Percentiles rank a stretch among this genome's conserved stretches.
Conservation (phyloP, 1,139 yeast genomes). For the Suhomyces terraborum region DNA sequence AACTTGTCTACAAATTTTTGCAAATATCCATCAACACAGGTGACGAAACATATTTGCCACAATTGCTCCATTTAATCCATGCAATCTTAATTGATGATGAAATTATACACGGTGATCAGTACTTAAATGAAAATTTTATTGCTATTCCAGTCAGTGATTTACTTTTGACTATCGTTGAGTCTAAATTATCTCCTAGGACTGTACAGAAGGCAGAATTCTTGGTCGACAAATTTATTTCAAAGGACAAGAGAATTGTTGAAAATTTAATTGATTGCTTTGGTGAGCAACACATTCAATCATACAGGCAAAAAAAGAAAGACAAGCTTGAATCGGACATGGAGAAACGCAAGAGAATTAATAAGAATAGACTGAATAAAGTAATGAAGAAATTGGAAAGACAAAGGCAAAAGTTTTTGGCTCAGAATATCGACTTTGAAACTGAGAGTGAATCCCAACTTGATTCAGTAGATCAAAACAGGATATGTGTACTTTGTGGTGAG, state of each 20-base stretch:
- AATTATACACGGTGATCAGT: slow-evolving; percentile 36
- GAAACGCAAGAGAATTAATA: slow-evolving; percentile 45
- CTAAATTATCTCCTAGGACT: slow-evolving; percentile 51
- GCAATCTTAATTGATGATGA: slow-evolving; percentile 63
- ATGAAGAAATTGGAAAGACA: slow-evolving; percentile 47
- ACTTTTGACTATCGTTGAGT: slow-evolving; percentile 52
- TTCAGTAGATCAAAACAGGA: slow-evolving; percentile 25
- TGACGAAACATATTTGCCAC: slow-evolving; percentile 57
- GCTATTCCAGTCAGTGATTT: slow-evolving; percentile 58
- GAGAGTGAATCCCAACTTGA: slow-evolving; percentile 15
- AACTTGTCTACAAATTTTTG: slow-evolving; percentile 56
- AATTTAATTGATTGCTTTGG: slow-evolving; percentile 61
- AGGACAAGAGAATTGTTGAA: slow-evolving; percentile 51
- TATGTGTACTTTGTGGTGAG: slow-evolving; percentile 71
- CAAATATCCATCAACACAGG: slow-evolving; percentile 51
- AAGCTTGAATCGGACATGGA: slow-evolving; percentile 42
- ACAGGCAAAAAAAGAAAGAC: slow-evolving; percentile 29
- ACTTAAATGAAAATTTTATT: slow-evolving; percentile 48
- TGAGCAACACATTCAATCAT: slow-evolving; percentile 49
- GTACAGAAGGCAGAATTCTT: slow-evolving; percentile 57
- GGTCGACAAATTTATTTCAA: slow-evolving; percentile 50
- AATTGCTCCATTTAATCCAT: slow-evolving; percentile 66
- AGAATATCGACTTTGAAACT: slow-evolving; percentile 31
- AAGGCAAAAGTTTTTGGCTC: slow-evolving; percentile 39
- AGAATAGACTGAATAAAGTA: slow-evolving; percentile 38